Evolutionary conservation across 352 stramenopile species (phyloP).

Genomic region (Thalassiosira livingstoniorum): DNA sequence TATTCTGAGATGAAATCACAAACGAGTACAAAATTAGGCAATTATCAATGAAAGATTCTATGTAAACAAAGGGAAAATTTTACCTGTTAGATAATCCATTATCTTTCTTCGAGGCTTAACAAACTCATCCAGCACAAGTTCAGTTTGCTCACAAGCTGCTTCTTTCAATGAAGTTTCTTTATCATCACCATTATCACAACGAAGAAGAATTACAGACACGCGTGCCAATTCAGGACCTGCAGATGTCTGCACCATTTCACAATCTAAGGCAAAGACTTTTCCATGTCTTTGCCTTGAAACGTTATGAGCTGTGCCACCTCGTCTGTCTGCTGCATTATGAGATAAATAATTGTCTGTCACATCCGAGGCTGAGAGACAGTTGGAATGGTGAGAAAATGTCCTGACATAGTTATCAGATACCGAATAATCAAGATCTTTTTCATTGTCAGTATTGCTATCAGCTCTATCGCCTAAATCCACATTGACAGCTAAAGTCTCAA

Average conservation of each 20-base stretch:
- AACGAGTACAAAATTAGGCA: background rate
- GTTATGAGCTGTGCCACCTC: too few relatives aligned
- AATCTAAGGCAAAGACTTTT: constrained; percentile 82
- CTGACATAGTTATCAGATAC: constrained; percentile 50
- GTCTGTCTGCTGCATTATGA: too few relatives aligned
- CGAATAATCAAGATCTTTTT: constrained; percentile 48
- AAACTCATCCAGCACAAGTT: constrained; percentile 73
- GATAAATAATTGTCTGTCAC: constrained; percentile 2
- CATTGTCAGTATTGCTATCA: constrained; percentile 35
- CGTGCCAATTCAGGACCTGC: constrained; percentile 72
- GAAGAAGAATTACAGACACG: constrained; percentile 71
- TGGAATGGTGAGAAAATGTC: constrained; percentile 25
- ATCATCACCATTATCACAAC: constrained; percentile 7
- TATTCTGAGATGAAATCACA: constrained; percentile 43
- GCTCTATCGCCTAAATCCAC: constrained; percentile 31
- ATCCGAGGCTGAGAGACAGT: background rate
- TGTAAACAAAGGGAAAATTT: too few relatives aligned
- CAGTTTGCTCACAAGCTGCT: constrained; percentile 47
- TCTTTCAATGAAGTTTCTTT: constrained; percentile 23
- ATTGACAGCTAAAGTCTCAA: constrained; percentile 48
- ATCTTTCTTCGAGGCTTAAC: constrained; percentile 75
- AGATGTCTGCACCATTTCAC: constrained; percentile 82
- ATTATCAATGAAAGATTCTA: background rate
- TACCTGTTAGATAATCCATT: constrained; percentile 77
- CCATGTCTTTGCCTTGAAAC: background rate